Evolutionary conservation across 305 asterid species (phyloP), one percentile per base, ranked within the genome.

Genomic region (Ajuga reptans): DNA sequence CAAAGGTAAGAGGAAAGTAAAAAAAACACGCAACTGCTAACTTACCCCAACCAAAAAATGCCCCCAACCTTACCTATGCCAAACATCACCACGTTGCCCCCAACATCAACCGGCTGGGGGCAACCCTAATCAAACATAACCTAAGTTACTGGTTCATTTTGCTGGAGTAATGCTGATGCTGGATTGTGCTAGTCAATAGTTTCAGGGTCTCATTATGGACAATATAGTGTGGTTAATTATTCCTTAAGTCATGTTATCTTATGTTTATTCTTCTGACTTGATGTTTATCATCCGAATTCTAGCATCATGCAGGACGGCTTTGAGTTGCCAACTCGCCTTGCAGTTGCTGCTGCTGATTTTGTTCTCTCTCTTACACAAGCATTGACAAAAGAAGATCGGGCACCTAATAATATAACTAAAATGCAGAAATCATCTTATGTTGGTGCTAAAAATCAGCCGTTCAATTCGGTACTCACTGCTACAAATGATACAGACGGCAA

Each of bases 281-380:
- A 33, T 71, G 69, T 67, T 78, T 45, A 74, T 72, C 49, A 71
- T 58, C 74, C 68, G 66, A 59, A 65, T 73, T 86, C 73, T 79
- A 92, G 98, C 83, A 79, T 75, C 71, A 68, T 83, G 84, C 92
- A 76, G 82, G 97, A 85, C 47, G 93, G 83, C 77, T 90, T 82
- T 82, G 96, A 89, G 87, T 76, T 92, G 82, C 98, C 98, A 81
- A 89, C 91, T 78, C 92, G 98, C 55, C 96, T 92, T 79, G 86
- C 96, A 21, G 83, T 90, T 56, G 91, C 92, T 72, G 96, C 96
- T 66, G 91, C 98, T 54, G 98, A 92, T 86, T 85, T 88, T 39
- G 53, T 85, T 68, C 61, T 92, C 65, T 86, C 93, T 18, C 87
- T 88, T 73, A 83, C 91, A 5, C 87, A 83, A 58, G 90, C 97